Evolutionary conservation across 139 green algal species (phyloP), one percentile per base, ranked within the genome.

Genomic region (Chlamydomonas schloesseri): DNA sequence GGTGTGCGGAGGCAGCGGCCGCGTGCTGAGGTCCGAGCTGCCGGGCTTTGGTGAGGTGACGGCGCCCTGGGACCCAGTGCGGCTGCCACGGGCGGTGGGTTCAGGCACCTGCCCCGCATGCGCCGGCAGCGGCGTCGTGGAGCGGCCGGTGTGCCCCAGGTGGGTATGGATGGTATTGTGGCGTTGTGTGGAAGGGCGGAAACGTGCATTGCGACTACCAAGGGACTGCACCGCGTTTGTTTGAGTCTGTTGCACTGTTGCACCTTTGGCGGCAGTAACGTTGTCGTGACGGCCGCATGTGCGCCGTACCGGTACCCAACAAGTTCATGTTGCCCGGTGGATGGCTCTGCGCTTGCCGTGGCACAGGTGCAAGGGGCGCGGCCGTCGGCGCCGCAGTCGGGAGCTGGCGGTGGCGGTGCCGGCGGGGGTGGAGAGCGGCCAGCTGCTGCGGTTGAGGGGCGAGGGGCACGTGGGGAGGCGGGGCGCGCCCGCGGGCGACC

Each of bases 381-480:
- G 81, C 0, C 70, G 79, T n/a, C 21, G 33, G 28, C 55, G 18
- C 23, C 57, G 73, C 36, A 24, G 6, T 3, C 69, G 74, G n/a
- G 21, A 64, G 31, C 81, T 91, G 76, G 18, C 50, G 8, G 58
- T 89, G n/a, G 37, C 68, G 0, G 73, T 91, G 46, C 83, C 78
- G 10, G 73, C 73, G 20, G 79, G 83, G 26, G 85, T 91, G 76
- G 74, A 76, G 71, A 83, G 90, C 18, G 80, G 81, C 5, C 58
- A 77, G 50, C 47, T 91, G 37, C 73, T 93, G 79, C 70, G 83
- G 6, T 62, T 91, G 42, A n/a, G n/a, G 9, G 87, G 87, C 14
- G 83, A 90, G 68, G 89, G 89, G 26, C 33, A 87, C 50, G 78
- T 64, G 55, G 89, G 89, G 9, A 75, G 65, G 18, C 71, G 53